Base-by-base conservation (phyloP, 768 basidiomycete genomes). In the Amanita rubescens region DNA sequence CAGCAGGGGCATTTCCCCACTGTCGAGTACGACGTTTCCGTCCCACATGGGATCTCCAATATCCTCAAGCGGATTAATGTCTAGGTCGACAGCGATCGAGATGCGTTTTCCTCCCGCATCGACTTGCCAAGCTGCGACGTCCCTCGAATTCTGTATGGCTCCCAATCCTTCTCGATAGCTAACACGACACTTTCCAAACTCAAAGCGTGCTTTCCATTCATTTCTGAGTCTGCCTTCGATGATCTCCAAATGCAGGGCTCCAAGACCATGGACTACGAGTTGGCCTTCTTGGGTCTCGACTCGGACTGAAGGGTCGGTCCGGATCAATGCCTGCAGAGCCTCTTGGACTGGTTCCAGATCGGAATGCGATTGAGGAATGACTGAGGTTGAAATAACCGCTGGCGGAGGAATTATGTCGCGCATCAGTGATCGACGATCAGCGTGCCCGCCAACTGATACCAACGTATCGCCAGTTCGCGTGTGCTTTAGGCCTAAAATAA, bases 221-320 rank as follows among this genome's bases (percentile, higher is more conserved):
- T 89, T 82, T 50, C 73, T 76, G 24, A 94, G 71, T 39, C 92
- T 78, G n/a, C 82, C 80, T 67, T 90, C 88, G 9, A 92, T 76
- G 52, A 94, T 92, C 66, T 94, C 91, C n/a, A 94, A 77, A 63
- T 94, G 91, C 11, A 94, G 75, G 27, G 87, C 81, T 12, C 91
- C 91, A 38, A 94, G 79, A 2, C 90, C 90, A 59, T 93, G 88
- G 1, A 90, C 76, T 27, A 94, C 75, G 32, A 90, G 72, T 60
- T 94, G 91, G 1, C 90, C 91, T 58, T 94, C 91, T 52, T 88
- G 84, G 2, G 73, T 70, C 51, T 92, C 91, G 27, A 84, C 73
- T 17, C 92, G 84, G 25, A 92, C 80, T 0, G 90, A 92, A n/a
- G 91, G 91, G 62, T 94, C 91, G 1, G 92, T 93, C n/a, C 91